A percentile compares a stretch with the other conserved stretches of the same genome.
Evolutionary conservation across 2,329 filamentous ascomycete species (phyloP).

Genomic region (Pestalotiopsis sp.): DNA sequence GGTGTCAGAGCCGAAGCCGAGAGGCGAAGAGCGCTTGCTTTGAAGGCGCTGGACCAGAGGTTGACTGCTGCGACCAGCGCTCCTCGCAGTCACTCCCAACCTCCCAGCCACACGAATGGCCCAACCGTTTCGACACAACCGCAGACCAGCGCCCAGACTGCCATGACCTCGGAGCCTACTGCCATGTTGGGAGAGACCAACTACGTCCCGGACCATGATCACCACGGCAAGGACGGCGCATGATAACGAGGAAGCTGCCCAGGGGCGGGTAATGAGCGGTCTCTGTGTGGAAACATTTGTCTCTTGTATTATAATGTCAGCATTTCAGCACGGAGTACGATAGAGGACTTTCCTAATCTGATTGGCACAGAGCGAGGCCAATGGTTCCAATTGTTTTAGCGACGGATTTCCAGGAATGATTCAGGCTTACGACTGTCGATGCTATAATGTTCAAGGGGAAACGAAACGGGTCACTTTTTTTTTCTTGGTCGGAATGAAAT

Average conservation of each 20-base stretch:
- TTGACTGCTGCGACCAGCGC: constrained; percentile 74
- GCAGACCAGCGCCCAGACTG: constrained; percentile 56
- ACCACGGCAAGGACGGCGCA: constrained; percentile 32
- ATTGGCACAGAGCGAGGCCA: not conserved
- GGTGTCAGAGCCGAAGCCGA: constrained; percentile 90
- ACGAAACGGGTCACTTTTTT: not conserved
- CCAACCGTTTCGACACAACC: constrained; percentile 61
- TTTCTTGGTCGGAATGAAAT: not conserved
- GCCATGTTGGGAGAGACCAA: constrained; percentile 69
- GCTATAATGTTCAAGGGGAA: not conserved
- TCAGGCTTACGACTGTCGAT: not conserved
- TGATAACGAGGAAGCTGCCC: constrained; percentile 4
- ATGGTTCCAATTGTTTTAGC: constrained; percentile 2
- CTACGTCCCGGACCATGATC: constrained; percentile 67
- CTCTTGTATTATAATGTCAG: constrained; percentile 24
- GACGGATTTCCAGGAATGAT: constrained; percentile 5
- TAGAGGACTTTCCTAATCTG: constrained; percentile 14
- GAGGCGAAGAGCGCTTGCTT: constrained; percentile 80
- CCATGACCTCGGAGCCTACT: constrained; percentile 57
- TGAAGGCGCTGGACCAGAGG: constrained; percentile 90
- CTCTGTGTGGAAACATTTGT: constrained; percentile 15
- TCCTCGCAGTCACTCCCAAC: constrained; percentile 38
- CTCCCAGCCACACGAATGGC: constrained; percentile 50
- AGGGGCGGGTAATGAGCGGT: not conserved
- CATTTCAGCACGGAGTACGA: constrained; percentile 26